Base-by-base conservation (phyloP, 108 stramenopile genomes). In the Bacterosira constricta region DNA sequence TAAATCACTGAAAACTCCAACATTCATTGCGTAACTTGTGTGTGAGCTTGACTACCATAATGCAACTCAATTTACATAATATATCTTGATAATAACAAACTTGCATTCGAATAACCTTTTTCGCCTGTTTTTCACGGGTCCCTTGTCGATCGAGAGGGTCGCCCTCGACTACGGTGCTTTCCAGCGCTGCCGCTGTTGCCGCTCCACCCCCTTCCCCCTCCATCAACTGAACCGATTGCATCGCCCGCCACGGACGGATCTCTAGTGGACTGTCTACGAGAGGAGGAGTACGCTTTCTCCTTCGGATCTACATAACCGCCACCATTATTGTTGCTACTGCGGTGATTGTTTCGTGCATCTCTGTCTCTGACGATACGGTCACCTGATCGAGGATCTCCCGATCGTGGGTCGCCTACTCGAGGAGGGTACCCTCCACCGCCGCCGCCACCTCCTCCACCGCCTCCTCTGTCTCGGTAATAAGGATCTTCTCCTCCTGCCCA, bases 201-300 rank as follows among this genome's bases (percentile, higher is more conserved):
- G 0, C 63, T 29, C 63, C 63, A 50, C 6, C 31, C 63, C 46
- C 63, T 49, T 27, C 44, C 63, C 0, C 15, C 55, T 32, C n/a
- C 55, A 37, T 63, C 63, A 25, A 30, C 62, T 32, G 62, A 63
- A n/a, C 45, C 4, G 30, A 29, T 3, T 15, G 62, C 46, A 15
- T 63, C 63, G 30, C 63, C 63, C 12, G 46, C 26, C 31, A 29
- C 12, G 17, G 63, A 63, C 18, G 44, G 63, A 20, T 63, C 63
- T 49, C 63, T 63, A 17, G 45, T 12, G 1, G 31, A 32, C 17
- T 13, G 17, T 34, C 45, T 63, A 46, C 63, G 63, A 18, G 63
- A 63, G 21, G 42, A 46, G 18, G 60, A 44, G 38, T 62, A 62
- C 7, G 44, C 31, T 26, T 66, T 39, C 12, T 66, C 34, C 34